Conservation (phyloP, 129 eudicot genomes). For the Ambrosia artemisiifolia region DNA sequence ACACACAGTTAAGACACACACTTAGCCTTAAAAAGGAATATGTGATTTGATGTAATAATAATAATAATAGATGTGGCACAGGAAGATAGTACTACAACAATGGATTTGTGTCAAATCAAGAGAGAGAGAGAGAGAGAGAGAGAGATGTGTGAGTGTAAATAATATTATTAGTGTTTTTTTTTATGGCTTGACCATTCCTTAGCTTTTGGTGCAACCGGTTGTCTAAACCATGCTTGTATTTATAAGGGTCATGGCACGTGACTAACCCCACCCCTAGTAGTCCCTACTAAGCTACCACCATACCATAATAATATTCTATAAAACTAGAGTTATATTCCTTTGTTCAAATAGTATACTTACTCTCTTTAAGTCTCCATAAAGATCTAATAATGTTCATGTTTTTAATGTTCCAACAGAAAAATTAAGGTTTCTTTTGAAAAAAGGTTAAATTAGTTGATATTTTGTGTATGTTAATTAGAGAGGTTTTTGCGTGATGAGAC, state of each 20-base stretch:
- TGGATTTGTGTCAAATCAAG: slow-evolving; percentile 38
- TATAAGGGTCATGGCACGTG: slow-evolving; percentile 54
- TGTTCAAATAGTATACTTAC: too few relatives aligned
- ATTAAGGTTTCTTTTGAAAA: too few relatives aligned
- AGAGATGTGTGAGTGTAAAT: slow-evolving; percentile 3
- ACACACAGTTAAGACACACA: slow-evolving; percentile 6
- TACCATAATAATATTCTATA: background rate
- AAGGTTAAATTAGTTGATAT: too few relatives aligned
- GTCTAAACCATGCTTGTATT: slow-evolving; percentile 31
- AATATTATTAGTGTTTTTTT: slow-evolving; percentile 22
- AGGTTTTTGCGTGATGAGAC: too few relatives aligned
- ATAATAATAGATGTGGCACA: slow-evolving; percentile 7
- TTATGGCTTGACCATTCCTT: slow-evolving; percentile 24
- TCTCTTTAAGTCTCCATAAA: too few relatives aligned
- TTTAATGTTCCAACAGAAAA: too few relatives aligned
- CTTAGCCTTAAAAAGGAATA: slow-evolving; percentile 7
- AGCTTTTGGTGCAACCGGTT: slow-evolving; percentile 8
- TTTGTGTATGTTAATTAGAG: too few relatives aligned
- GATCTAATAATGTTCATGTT: too few relatives aligned
- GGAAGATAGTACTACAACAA: slow-evolving; percentile 14
- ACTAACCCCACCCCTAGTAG: slow-evolving; percentile 29
- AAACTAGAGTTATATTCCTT: background rate
- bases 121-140: slow-evolving; percentile 15
- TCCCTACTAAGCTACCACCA: slow-evolving; percentile 29
- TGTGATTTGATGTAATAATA: slow-evolving; percentile 27